Base-by-base conservation (phyloP, 2,329 filamentous ascomycete genomes). In the Fusarium palustre region DNA sequence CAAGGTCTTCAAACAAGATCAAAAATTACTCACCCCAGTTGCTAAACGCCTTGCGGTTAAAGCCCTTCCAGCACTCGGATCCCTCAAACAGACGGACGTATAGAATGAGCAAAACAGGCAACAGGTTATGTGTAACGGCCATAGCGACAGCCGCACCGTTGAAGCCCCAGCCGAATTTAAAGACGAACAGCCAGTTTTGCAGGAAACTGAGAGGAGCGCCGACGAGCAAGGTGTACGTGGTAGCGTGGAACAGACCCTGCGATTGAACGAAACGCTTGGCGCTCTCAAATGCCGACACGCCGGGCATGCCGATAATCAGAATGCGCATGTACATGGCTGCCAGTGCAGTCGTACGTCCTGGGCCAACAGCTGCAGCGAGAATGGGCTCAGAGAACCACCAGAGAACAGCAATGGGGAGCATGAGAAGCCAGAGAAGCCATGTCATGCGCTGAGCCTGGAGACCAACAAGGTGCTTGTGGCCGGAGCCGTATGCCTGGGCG, bases 401-500 rank as follows among this genome's bases (percentile, higher is more conserved):
- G 33, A 93, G 78, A 0, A 90, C 75, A 2, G 85, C 86, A 65
- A 95, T 91, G 0, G 92, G 92, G 18, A 93, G 84, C 8, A 89
- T 91, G 61, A 93, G 85, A 1, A 85, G 74, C 84, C 90, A 90
- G 1, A 94, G 84, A 68, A 95, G 92, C 75, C 85, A 91, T 2
- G 92, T 83, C 91, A 94, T 94, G 50, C 92, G 85, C 76, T 95
- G 91, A 59, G 92, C 85, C 69, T 95, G 91, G n/a, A 95, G 79
- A 1, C 92, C 92, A 0, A 97, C 94, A 2, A 97, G 86, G 70
- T 93, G 91, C 71, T 91, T 95, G 75, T 90, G 91, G 0, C 94
- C 94, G 0, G 92, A 95, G 1, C 94, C 94, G 76, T 95, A 97
- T 0, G 94, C 94, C 78, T 97, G 94, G 0, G 94, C 88, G 77